Evolutionary conservation across 768 basidiomycete species (phyloP).

Genomic region (Gymnopilus junonius): DNA sequence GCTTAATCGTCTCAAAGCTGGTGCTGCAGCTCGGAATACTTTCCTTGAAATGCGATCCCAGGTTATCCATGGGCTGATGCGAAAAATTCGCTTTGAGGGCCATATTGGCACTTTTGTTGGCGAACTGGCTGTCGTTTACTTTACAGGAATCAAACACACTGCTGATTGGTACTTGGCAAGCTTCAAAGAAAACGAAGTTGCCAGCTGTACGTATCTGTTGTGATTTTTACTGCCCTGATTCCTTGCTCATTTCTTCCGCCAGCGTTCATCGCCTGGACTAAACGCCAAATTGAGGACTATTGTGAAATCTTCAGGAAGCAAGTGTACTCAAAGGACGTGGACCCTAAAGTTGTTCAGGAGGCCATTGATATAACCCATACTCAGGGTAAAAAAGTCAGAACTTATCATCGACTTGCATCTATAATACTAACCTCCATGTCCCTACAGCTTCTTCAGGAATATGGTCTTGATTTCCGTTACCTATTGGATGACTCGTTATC

Average conservation of each 20-base stretch:
- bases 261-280: conserved; percentile 97
- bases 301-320: conserved; percentile 88
- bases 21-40: conserved; percentile 77
- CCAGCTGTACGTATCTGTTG: conserved; percentile 67
- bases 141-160: conserved; percentile 95
- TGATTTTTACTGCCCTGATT: not conserved
- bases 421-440: not conserved
- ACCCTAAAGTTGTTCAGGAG: conserved; percentile 72
- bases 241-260: conserved; percentile 4
- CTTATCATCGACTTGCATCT: not conserved
- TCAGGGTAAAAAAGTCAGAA: conserved; percentile 81
- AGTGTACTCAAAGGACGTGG: conserved; percentile 85
- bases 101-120: conserved; percentile 84
- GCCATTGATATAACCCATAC: conserved; percentile 75
- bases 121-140: conserved; percentile 87
- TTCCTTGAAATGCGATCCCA: conserved; percentile 81
- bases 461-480: conserved; percentile 92
- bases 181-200: conserved; percentile 94
- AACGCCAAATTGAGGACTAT: conserved; percentile 80
- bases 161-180: conserved; percentile 98
- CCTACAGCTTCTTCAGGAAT: conserved; percentile 82
- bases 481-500: conserved; percentile 78
- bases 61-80: conserved; percentile 75
- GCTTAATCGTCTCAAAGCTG: conserved; percentile 75
- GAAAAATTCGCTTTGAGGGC: conserved; percentile 90